Percentiles rank a stretch among this genome's conserved stretches.
Evolutionary conservation across 805 yeast species (phyloP).

Genomic region (Ogataea degrootiae): DNA sequence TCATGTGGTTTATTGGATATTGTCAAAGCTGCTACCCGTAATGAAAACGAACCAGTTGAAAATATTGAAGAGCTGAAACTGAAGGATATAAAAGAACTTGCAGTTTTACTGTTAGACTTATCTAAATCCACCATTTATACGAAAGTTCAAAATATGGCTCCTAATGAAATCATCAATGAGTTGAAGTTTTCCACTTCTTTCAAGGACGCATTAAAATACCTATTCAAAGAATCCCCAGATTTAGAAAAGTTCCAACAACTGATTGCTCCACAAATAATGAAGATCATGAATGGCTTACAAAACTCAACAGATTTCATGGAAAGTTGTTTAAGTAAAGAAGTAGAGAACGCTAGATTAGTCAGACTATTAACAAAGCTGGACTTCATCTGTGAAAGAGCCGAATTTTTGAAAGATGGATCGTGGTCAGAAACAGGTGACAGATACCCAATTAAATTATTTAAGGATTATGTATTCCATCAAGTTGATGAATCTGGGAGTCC

Average conservation of each 20-base stretch:
- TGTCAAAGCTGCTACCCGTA: slow-evolving; percentile 32
- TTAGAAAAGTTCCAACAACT: slow-evolving; percentile 32
- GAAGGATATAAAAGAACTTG: slow-evolving; percentile 57
- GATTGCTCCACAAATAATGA: slow-evolving; percentile 42
- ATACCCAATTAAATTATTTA: slow-evolving; percentile 68
- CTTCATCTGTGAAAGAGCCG: slow-evolving; percentile 72
- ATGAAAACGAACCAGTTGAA: slow-evolving; percentile 28
- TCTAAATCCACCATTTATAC: slow-evolving; percentile 33
- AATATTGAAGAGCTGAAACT: slow-evolving; percentile 15
- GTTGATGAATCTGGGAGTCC: slow-evolving; percentile 74
- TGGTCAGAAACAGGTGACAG: slow-evolving; percentile 77
- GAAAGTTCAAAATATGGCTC: slow-evolving; percentile 13
- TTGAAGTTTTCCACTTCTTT: slow-evolving; percentile 41
- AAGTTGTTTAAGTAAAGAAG: slow-evolving; percentile 58
- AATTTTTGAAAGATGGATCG: slow-evolving; percentile 44
- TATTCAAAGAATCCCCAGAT: slow-evolving; percentile 25
- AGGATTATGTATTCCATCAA: slow-evolving; percentile 84
- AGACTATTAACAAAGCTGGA: slow-evolving; percentile 78
- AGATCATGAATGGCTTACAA: slow-evolving; percentile 45
- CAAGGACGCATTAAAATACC: slow-evolving; percentile 38
- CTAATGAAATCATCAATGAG: slow-evolving; percentile 22
- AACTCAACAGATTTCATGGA: slow-evolving; percentile 55
- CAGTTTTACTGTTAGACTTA: slow-evolving; percentile 53
- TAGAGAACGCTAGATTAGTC: slow-evolving; percentile 85
- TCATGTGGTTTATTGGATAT: slow-evolving; percentile 72